Evolutionary conservation across 1,284 basidiomycete species (phyloP).

Genomic region (Boletus smithii): DNA sequence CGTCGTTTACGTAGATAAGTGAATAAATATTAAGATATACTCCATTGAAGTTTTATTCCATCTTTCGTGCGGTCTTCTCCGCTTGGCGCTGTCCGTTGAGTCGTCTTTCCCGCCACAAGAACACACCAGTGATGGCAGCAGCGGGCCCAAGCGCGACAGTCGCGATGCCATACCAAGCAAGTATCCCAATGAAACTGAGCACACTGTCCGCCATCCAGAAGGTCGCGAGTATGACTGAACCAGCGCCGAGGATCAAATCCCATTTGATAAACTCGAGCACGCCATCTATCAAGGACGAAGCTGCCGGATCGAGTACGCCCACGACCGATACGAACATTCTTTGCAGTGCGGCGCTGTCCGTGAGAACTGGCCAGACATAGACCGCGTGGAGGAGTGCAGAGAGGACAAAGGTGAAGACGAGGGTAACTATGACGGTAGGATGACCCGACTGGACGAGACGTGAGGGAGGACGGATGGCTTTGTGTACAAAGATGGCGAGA

Average conservation of each 20-base stretch:
- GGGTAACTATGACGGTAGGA: slow-evolving; percentile 21
- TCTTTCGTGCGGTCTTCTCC: slow-evolving; percentile 3
- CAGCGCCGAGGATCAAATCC: slow-evolving; percentile 39
- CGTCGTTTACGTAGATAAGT: too few species aligned
- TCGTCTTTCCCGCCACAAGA: slow-evolving; percentile 42
- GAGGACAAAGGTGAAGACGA: slow-evolving; percentile 30
- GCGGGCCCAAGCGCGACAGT: slow-evolving; percentile 41
- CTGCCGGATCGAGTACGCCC: slow-evolving; percentile 13
- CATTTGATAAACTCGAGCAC: slow-evolving; percentile 44
- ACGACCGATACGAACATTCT: slow-evolving; percentile 34
- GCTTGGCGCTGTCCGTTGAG: slow-evolving; percentile 19
- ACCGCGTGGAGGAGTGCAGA: slow-evolving; percentile 39
- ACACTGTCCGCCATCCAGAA: slow-evolving; percentile 41
- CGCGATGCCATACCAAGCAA: slow-evolving; percentile 38
- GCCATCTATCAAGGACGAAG: slow-evolving; percentile 23
- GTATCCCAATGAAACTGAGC: slow-evolving; percentile 20
- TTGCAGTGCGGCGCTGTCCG: slow-evolving; percentile 20
- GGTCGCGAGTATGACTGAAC: slow-evolving; percentile 37
- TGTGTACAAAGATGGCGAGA: slow-evolving; percentile 23
- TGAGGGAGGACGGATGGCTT: slow-evolving; percentile 26
- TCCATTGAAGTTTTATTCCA: neutral
- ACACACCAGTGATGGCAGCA: slow-evolving; percentile 40
- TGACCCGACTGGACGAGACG: slow-evolving; percentile 36
- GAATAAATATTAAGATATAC: neutral
- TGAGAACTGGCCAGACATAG: slow-evolving; percentile 34